A percentile compares a stretch with the other conserved stretches of the same genome.
Evolutionary conservation across 768 basidiomycete species (phyloP).

Genomic region (Holtermannia corniformis): DNA sequence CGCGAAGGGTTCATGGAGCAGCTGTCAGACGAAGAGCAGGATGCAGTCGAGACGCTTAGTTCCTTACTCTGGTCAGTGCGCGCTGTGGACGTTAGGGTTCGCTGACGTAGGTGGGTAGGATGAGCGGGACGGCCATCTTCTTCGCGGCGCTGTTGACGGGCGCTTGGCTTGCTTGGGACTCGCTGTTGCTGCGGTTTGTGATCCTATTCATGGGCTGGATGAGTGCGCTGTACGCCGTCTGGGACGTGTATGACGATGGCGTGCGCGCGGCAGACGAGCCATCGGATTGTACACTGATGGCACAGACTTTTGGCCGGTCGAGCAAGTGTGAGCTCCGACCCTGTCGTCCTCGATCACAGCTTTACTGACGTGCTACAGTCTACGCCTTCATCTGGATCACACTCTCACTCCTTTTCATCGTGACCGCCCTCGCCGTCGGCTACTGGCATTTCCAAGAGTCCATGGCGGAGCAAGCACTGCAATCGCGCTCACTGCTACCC

Average conservation of each 20-base stretch:
- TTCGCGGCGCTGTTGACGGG: background rate
- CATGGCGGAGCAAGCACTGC: slow-evolving; percentile 23
- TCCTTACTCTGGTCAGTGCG: background rate
- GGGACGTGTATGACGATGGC: slow-evolving; percentile 27
- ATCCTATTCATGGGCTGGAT: slow-evolving; percentile 28
- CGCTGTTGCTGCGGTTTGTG: slow-evolving; percentile 24
- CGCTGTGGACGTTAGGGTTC: background rate
- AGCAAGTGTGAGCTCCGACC: background rate
- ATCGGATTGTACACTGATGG: slow-evolving; percentile 21
- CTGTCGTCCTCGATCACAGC: background rate
- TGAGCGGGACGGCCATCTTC: background rate
- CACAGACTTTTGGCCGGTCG: slow-evolving; percentile 3
- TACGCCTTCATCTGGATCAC: slow-evolving; percentile 21
- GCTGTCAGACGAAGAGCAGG: background rate
- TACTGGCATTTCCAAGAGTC: slow-evolving; percentile 13
- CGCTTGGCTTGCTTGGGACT: slow-evolving; percentile 9
- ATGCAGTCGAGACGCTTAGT: background rate
- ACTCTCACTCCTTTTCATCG: slow-evolving; percentile 8
- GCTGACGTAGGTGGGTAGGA: background rate
- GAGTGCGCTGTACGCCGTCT: slow-evolving; percentile 23
- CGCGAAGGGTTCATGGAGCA: background rate
- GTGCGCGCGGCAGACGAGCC: slow-evolving; percentile 6
- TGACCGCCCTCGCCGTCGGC: slow-evolving; percentile 10
- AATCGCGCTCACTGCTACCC: slow-evolving; percentile 16
- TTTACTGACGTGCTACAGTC: slow-evolving; percentile 6